phyloP scores from a whole-genome alignment of 1,284 basidiomycete species.

The Sporisorium scitamineum region DNA sequence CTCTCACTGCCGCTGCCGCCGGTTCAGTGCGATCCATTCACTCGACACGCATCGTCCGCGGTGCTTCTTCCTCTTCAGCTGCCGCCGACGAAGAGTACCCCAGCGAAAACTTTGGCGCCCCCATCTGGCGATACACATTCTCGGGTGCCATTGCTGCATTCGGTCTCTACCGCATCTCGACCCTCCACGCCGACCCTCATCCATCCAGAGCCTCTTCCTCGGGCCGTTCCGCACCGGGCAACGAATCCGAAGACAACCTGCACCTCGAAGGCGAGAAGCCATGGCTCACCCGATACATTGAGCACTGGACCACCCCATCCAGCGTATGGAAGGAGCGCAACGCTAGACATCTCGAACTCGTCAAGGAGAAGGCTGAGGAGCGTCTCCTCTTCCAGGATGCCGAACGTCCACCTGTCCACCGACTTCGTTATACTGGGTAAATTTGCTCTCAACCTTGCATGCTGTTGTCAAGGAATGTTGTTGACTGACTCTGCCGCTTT shows the following conservation, averaged over 20 bases:
- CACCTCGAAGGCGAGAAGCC: conserved; percentile 50
- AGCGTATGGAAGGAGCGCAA: conserved; percentile 56
- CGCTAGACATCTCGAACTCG: conserved; percentile 50
- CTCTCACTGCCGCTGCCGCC: conserved; percentile 11
- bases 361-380: conserved; percentile 56
- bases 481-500: background rate
- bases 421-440: conserved; percentile 57
- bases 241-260: conserved; percentile 54
- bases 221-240: conserved; percentile 51
- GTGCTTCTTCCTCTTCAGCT: conserved; percentile 26
- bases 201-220: conserved; percentile 53
- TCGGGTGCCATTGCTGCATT: conserved; percentile 45
- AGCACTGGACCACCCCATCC: conserved; percentile 52
- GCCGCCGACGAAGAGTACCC: conserved; percentile 43
- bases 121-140: conserved; percentile 62
- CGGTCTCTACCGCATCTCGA: conserved; percentile 57
- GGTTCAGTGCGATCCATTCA: conserved; percentile 41
- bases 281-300: conserved; percentile 64
- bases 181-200: conserved; percentile 52
- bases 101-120: conserved; percentile 50
- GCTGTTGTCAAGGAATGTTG: no score
- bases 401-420: conserved; percentile 60
- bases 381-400: conserved; percentile 61
- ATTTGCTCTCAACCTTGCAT: background rate
- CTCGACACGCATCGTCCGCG: conserved; percentile 39